Evolutionary conservation across 2,329 filamentous ascomycete genomes (phyloP), one percentile per base, ranked within the genome.

Genomic region (Ophiocordyceps camponoti-floridani): DNA sequence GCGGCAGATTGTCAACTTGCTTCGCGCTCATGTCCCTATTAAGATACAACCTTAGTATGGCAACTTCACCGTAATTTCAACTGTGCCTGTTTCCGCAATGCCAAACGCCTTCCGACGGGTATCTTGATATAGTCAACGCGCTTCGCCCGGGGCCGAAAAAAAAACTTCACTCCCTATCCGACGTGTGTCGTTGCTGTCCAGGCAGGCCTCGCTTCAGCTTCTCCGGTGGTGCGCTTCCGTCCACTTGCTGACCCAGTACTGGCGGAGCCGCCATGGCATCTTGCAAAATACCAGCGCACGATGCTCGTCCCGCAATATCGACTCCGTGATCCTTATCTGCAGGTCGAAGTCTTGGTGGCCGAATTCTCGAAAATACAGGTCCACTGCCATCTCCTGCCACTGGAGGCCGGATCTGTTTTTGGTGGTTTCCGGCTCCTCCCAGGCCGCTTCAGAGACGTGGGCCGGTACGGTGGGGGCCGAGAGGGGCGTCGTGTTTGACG

Each of bases 241-340:
- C 45, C 75, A 58, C 45, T 68, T 58, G 52, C 64, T 68, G 2
- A 77, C 68, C 73, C 73, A 77, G 51, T 77, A 72, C 47, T 66
- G 63, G 42, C 73, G 62, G 48, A 77, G 56, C 11, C 57, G 54
- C 2, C 63, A 57, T 0, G 72, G 68, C 71, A 77, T 77, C 59
- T 77, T 77, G 61, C 72, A 75, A 50, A 77, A 78, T 40, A 77
- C 66, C 64, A 77, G 70, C 28, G 73, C 74, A 54, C 74, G 76
- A 53, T 69, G 71, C 49, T 75, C 69, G 50, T 76, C 70, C n/a
- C 70, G 67, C 26, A 77, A 61, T 1, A 72, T 67, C 48, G 72
- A 72, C 55, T 77, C 73, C 0, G 72, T 72, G 31, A 77, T 72
- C 56, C 71, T 73, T 37, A 77, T 61, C 60, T 77, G 73, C 46